Evolutionary conservation across 129 eudicot species (phyloP).

Genomic region (Calendula officinalis): DNA sequence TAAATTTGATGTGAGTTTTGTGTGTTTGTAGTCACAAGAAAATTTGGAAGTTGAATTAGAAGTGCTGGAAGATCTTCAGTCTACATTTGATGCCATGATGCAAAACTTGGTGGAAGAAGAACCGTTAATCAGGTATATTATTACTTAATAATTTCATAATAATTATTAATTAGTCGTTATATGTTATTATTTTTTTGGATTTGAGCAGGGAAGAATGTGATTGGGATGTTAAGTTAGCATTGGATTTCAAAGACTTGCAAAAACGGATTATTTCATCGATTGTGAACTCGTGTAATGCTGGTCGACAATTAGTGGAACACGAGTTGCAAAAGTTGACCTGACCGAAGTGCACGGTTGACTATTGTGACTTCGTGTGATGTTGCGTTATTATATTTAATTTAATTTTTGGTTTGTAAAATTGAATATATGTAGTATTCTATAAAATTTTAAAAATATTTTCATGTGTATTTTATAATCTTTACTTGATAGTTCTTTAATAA

Average conservation of each 20-base stretch:
- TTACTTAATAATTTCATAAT: neutral
- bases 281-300: constrained; percentile 46
- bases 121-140: constrained; percentile 47
- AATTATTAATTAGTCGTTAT: neutral
- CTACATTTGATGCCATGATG: constrained; percentile 63
- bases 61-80: constrained; percentile 55
- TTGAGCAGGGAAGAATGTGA: neutral
- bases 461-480: too few species aligned
- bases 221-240: constrained; percentile 83
- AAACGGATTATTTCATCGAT: constrained; percentile 61
- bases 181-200: neutral
- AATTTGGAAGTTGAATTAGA: constrained; percentile 59
- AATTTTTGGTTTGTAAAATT: too few species aligned
- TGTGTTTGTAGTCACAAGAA: constrained; percentile 46
- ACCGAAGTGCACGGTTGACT: too few species aligned
- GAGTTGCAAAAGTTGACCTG: constrained; percentile 34
- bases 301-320: constrained; percentile 36
- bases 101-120: constrained; percentile 45
- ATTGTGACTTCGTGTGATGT: too few species aligned
- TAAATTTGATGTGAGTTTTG: neutral
- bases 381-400: too few species aligned
- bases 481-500: too few species aligned
- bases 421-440: too few species aligned
- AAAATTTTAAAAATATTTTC: too few species aligned
- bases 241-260: constrained; percentile 58